phyloP scores from a whole-genome alignment of 129 eudicot genomes.

The Sambucus nigra region DNA sequence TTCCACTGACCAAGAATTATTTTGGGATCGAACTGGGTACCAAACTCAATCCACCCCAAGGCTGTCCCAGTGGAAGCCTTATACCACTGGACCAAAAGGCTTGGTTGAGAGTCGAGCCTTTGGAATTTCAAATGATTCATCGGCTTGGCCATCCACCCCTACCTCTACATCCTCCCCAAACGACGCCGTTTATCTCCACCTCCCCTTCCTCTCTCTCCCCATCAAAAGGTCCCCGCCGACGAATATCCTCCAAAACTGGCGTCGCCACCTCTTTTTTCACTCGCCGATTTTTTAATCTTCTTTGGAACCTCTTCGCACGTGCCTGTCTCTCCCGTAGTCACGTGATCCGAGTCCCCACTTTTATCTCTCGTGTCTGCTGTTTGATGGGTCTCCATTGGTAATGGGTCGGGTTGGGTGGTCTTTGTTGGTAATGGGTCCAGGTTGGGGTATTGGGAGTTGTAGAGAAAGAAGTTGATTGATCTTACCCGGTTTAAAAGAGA shows the following conservation, averaged over 20 bases:
- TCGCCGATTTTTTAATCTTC: slow-evolving; percentile 26
- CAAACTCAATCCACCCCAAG: no score
- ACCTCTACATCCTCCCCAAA: slow-evolving; percentile 32
- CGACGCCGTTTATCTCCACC: no score
- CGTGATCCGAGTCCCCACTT: slow-evolving; percentile 7
- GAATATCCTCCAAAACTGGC: slow-evolving; percentile 10
- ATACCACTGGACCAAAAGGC: no score
- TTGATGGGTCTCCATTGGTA: neutral
- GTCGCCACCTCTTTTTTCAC: slow-evolving; percentile 14
- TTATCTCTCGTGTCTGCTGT: slow-evolving; percentile 5
- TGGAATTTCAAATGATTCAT: slow-evolving; percentile 59
- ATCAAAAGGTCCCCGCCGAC: slow-evolving; percentile 24
- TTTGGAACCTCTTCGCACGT: slow-evolving; percentile 3
- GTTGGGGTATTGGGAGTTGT: neutral
- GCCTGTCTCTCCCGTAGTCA: slow-evolving; percentile 10
- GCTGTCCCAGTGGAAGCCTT: no score
- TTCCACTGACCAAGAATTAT: no score
- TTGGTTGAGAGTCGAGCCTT: slow-evolving; percentile 60
- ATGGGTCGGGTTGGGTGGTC: neutral
- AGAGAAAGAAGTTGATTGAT: slow-evolving; percentile 27
- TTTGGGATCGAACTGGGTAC: no score
- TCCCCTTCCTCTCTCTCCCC: slow-evolving; percentile 14
- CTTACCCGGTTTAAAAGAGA: slow-evolving; percentile 41
- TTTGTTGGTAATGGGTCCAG: neutral
- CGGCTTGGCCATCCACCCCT: slow-evolving; percentile 54